Percentiles rank a stretch among this genome's conserved stretches.
phyloP scores from a whole-genome alignment of 495 filamentous ascomycete genomes.

The Tuber melanosporum region DNA sequence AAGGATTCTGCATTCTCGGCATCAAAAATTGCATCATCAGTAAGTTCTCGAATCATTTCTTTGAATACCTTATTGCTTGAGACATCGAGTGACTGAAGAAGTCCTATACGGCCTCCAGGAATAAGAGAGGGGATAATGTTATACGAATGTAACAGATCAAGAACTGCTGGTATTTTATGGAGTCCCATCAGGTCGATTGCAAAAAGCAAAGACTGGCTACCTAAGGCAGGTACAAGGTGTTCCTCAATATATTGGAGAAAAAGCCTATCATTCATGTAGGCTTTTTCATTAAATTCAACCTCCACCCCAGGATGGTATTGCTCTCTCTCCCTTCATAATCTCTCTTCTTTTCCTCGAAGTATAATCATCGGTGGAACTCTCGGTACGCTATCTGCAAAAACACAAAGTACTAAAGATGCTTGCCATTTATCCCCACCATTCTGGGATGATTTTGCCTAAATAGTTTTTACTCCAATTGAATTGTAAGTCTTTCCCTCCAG shows the following conservation, averaged over 20 bases:
- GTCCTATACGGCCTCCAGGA: neutral
- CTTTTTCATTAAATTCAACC: too few relatives aligned
- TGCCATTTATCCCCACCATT: neutral
- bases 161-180: neutral
- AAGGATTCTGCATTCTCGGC: neutral
- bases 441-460: too few relatives aligned
- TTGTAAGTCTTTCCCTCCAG: too few relatives aligned
- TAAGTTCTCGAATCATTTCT: neutral
- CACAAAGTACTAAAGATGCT: conserved; percentile 7
- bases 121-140: neutral
- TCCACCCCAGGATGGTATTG: too few relatives aligned
- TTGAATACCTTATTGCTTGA: neutral
- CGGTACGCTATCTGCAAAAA: conserved; percentile 2
- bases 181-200: too few relatives aligned
- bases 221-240: too few relatives aligned
- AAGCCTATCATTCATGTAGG: too few relatives aligned
- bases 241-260: too few relatives aligned
- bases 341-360: neutral
- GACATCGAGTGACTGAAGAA: neutral
- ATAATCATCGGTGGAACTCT: conserved; percentile 7
- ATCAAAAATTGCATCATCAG: neutral
- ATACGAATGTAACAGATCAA: neutral
- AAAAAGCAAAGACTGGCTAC: too few relatives aligned
- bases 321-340: too few relatives aligned
- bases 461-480: too few relatives aligned